phyloP scores from a whole-genome alignment of 441 rosid species.

The Gossypium gossypioides region DNA sequence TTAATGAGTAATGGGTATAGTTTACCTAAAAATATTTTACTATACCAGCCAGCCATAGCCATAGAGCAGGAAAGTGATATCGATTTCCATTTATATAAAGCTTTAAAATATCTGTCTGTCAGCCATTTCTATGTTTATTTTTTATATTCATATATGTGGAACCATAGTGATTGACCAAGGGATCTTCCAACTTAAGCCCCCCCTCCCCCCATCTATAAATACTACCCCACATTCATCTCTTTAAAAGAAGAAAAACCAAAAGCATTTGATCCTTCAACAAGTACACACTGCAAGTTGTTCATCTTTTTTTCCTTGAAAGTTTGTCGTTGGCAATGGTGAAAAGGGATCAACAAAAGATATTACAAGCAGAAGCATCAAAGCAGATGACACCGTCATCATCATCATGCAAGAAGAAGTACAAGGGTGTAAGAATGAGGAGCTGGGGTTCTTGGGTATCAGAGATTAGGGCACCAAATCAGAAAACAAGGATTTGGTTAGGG shows the following conservation, averaged over 20 bases:
- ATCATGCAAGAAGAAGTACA: constrained; percentile 54
- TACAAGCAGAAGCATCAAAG: constrained; percentile 24
- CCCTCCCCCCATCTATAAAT: constrained; percentile 36
- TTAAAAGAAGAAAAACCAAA: not conserved
- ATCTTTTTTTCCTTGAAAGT: not conserved
- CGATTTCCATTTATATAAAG: constrained; percentile 8
- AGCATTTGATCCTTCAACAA: not conserved
- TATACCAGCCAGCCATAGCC: not conserved
- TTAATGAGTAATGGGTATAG: too few relatives aligned
- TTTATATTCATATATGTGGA: constrained; percentile 22
- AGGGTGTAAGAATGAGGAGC: constrained; percentile 93
- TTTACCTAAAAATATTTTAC: not conserved
- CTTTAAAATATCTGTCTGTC: constrained; percentile 18
- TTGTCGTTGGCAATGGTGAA: constrained; percentile 33
- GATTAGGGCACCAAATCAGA: constrained; percentile 88
- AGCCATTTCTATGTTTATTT: constrained; percentile 18
- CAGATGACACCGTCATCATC: constrained; percentile 21
- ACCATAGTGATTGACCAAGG: constrained; percentile 31
- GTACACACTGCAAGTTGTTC: not conserved
- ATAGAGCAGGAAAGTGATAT: not conserved
- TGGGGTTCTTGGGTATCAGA: constrained; percentile 99
- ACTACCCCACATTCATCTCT: constrained; percentile 23
- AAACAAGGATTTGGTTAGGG: constrained; percentile 90
- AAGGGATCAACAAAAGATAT: constrained; percentile 27
- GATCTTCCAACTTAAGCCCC: constrained; percentile 12